Evolutionary conservation across 106 monocot species (phyloP), one percentile per base, ranked within the genome.

Genomic region (Amphibolis antarctica): DNA sequence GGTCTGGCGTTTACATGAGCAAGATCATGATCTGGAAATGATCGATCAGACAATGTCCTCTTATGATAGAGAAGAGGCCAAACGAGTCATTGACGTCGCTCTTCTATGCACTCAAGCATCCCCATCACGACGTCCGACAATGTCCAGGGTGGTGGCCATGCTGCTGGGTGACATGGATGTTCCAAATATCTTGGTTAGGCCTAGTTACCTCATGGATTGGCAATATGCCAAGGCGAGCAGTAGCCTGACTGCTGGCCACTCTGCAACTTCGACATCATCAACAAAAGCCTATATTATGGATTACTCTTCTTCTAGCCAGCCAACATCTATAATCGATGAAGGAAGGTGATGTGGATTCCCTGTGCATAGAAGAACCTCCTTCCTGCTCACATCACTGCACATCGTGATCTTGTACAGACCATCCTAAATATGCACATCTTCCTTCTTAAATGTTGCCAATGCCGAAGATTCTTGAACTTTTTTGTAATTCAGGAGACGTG

Each of bases 71-170:
- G 47, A 69, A 46, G 59, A 69, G 20, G 69, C 28, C 9, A 4
- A 28, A 1, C 25, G 59, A 1, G 3, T 69, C 12, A 78, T 92
- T 31, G 78, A 77, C 9, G 69, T 92, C 25, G 74, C 87, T 43
- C 73, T 92, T 49, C 76, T 88, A 4, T 92, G 92, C 82, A 92
- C 82, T 1, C 92, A 92, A 30, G 69, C 84, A 53, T 81, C 87
- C 10, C 84, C 87, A 0, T 28, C 43, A 65, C 75, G 77, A 20
- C 77, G 92, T 10, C 92, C 87, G 0, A 58, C 79, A 1, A 92
- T 92, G 92, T 92, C 92, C 12, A 68, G 87, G 25, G 82, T 78
- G 45, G 87, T 92, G 28, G 76, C 82, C 21, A 92, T 87, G 87
- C 67, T 92, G 14, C 14, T 78, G 0, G 87, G 92, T 17, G 92